A percentile compares a stretch with the other conserved stretches of the same genome.
Evolutionary conservation across 1,284 basidiomycete species (phyloP).

Genomic region (Fomitiporia mediterranea): DNA sequence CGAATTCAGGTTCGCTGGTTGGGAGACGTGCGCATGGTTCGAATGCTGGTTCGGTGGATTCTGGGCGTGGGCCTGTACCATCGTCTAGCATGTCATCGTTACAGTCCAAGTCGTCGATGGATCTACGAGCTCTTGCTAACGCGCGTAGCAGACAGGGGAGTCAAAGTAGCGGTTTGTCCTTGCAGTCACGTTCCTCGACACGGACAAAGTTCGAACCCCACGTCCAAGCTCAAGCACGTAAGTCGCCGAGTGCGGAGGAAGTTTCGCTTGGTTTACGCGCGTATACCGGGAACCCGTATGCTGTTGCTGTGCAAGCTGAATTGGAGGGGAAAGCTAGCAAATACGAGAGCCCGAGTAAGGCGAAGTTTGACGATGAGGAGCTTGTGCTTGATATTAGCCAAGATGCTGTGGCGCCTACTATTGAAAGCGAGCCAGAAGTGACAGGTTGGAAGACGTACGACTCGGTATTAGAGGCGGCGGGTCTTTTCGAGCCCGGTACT

Average conservation of each 20-base stretch:
- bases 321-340: not conserved
- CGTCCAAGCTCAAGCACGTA: not conserved
- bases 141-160: conserved; percentile 2
- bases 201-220: conserved; percentile 2
- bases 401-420: not conserved
- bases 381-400: not conserved
- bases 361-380: conserved; percentile 3
- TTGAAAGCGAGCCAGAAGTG: not conserved
- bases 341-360: not conserved
- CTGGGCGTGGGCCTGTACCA: not conserved
- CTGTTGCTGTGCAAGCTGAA: conserved; percentile 2
- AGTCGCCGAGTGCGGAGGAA: not conserved
- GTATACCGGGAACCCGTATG: conserved; percentile 6
- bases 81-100: not conserved
- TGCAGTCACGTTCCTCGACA: not conserved
- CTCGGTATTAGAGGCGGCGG: not conserved
- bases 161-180: not conserved
- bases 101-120: conserved; percentile 1
- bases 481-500: conserved; percentile 17
- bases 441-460: conserved; percentile 9
- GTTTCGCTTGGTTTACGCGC: not conserved
- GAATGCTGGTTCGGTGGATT: conserved; percentile 4
- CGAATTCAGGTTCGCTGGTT: not conserved
- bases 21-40: conserved; percentile 5
- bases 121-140: not conserved